Evolutionary conservation across 169 alveolate genomes (phyloP).

Genomic region (Cryptosporidium muris): DNA sequence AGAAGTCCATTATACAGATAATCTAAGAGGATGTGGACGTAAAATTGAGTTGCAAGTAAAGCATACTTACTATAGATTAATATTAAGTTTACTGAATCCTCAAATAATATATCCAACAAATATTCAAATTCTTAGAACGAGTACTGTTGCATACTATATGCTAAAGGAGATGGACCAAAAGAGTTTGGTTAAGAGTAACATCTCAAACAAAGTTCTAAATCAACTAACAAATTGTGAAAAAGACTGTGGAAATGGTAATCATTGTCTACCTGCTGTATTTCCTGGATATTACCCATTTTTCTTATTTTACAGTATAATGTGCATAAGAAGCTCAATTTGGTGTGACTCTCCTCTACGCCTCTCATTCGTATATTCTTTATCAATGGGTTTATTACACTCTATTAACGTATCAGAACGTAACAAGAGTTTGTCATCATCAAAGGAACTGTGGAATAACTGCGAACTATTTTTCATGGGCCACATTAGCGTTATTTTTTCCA

Average conservation of each 20-base stretch:
- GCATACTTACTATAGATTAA: slow-evolving; percentile 38
- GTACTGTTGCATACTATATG: slow-evolving; percentile 68
- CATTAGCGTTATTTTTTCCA: slow-evolving; percentile 8
- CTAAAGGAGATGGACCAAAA: slow-evolving; percentile 29
- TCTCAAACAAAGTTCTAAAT: slow-evolving; percentile 65
- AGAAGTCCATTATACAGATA: slow-evolving; percentile 32
- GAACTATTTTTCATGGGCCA: slow-evolving; percentile 46
- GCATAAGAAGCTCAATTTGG: slow-evolving; percentile 9
- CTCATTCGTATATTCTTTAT: slow-evolving; percentile 26
- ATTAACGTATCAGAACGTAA: neutral
- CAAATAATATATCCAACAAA: slow-evolving; percentile 38
- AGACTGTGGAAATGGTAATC: slow-evolving; percentile 31
- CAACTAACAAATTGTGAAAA: slow-evolving; percentile 72
- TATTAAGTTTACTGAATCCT: slow-evolving; percentile 53
- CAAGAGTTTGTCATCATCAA: neutral
- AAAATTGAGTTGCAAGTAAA: slow-evolving; percentile 71
- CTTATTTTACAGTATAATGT: slow-evolving; percentile 9
- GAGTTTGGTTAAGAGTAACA: neutral
- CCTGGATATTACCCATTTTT: slow-evolving; percentile 27
- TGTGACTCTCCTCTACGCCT: slow-evolving; percentile 9
- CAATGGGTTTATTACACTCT: slow-evolving; percentile 34
- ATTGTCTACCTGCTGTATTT: slow-evolving; percentile 31
- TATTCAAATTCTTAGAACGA: slow-evolving; percentile 57
- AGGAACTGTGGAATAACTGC: slow-evolving; percentile 44
- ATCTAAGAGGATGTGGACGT: slow-evolving; percentile 72